Evolutionary conservation across 495 filamentous ascomycete genomes (phyloP).

Genomic region (Letharia lupina): DNA sequence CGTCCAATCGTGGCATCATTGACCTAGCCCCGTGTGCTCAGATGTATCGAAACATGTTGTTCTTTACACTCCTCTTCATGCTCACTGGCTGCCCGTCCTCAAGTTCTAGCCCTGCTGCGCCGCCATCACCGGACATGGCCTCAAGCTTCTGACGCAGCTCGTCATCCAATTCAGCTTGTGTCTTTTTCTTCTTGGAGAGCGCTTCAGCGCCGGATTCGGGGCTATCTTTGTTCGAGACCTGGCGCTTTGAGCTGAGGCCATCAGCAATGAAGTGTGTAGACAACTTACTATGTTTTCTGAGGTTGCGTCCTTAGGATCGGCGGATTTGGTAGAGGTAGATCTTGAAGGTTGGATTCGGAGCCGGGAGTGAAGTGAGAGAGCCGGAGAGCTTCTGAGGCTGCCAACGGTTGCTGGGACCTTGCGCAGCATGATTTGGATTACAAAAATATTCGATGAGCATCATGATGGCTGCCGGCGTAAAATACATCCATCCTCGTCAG

Average conservation of each 20-base stretch:
- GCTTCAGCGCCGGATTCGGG: neutral
- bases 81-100: conserved; percentile 66
- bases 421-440: neutral
- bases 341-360: neutral
- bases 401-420: neutral
- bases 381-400: neutral
- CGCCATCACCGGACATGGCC: conserved; percentile 64
- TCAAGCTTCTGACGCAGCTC: conserved; percentile 60
- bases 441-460: neutral
- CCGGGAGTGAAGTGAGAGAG: neutral
- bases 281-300: conserved; percentile 3
- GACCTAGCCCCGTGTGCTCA: conserved; percentile 24
- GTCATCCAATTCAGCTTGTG: conserved; percentile 55
- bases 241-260: neutral
- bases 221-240: neutral
- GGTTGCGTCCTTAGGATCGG: neutral
- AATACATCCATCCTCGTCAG: neutral
- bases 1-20: too few species aligned
- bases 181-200: conserved; percentile 32
- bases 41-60: conserved; percentile 72
- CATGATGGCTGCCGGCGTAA: neutral
- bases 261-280: neutral
- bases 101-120: conserved; percentile 67
- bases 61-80: conserved; percentile 69
- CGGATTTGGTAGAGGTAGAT: neutral